These are phyloP conservation scores for Neophaeococcomyces aloes DNA, from an alignment of 2,329 filamentous ascomycete species.

Conservation along the genomic window DNA sequence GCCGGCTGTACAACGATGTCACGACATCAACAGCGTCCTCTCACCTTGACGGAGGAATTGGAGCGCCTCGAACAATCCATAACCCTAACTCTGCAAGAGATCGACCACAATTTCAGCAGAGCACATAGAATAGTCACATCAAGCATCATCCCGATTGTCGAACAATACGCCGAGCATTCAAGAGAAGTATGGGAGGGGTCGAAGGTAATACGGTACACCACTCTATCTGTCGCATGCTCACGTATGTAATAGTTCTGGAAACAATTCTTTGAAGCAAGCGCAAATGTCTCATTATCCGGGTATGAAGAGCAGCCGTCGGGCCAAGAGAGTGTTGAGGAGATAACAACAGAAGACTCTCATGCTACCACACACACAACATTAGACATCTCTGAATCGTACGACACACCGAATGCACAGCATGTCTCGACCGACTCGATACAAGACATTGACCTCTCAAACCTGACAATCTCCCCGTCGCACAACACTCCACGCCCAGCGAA, in stretches of 20 bases:
- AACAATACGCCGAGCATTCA: slow-evolving; percentile 90
- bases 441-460: slow-evolving; percentile 36
- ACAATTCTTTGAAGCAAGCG: slow-evolving; percentile 97
- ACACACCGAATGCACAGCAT: slow-evolving; percentile 30
- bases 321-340: slow-evolving; percentile 46
- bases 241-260: slow-evolving; percentile 67
- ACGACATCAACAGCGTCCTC: slow-evolving; percentile 33
- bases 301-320: slow-evolving; percentile 67
- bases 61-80: slow-evolving; percentile 95
- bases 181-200: slow-evolving; percentile 93
- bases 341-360: slow-evolving; percentile 47
- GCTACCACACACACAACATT: slow-evolving; percentile 39
- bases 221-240: background rate
- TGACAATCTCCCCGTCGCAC: slow-evolving; percentile 34
- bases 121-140: slow-evolving; percentile 92
- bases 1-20: slow-evolving; percentile 11
- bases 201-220: slow-evolving; percentile 49
- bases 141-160: slow-evolving; percentile 83
- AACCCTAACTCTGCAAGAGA: slow-evolving; percentile 95
- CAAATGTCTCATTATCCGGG: slow-evolving; percentile 89
- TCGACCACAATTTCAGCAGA: slow-evolving; percentile 95
- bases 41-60: slow-evolving; percentile 86
- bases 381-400: slow-evolving; percentile 31
- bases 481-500: slow-evolving; percentile 37
- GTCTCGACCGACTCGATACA: slow-evolving; percentile 26